phyloP scores from a whole-genome alignment of 495 filamentous ascomycete genomes.

The Letharia columbiana region DNA sequence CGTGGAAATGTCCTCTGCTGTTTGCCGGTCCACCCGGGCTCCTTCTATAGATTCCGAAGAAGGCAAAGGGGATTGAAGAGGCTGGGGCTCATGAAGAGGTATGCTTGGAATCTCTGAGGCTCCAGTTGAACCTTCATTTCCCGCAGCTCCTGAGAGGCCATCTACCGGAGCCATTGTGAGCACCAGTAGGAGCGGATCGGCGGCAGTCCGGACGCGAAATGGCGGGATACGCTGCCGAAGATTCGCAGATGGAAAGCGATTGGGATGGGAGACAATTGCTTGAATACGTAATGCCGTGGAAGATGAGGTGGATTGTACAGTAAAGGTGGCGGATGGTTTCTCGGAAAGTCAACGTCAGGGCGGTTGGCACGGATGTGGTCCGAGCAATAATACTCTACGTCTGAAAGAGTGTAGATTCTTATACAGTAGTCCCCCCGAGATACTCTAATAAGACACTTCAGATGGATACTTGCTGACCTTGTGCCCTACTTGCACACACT shows the following conservation, averaged over 20 bases:
- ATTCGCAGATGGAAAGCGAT: background rate
- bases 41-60: constrained; percentile 12
- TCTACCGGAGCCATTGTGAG: constrained; percentile 8
- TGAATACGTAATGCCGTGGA: background rate
- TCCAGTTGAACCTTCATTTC: constrained; percentile 2
- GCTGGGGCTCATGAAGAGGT: background rate
- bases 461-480: background rate
- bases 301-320: constrained; percentile 1
- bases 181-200: constrained; percentile 5
- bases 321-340: constrained; percentile 6
- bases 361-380: background rate
- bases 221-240: background rate
- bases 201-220: background rate
- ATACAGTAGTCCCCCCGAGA: background rate
- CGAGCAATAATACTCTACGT: background rate
- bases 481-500: too few species aligned
- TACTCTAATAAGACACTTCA: background rate
- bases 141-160: background rate
- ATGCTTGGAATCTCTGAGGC: background rate
- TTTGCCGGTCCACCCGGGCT: constrained; percentile 10
- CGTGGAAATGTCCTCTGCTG: background rate
- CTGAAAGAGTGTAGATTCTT: background rate
- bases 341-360: constrained; percentile 1
- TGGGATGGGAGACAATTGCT: background rate
- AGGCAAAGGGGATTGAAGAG: background rate